phyloP scores from a whole-genome alignment of 306 rosid species.

The Gastrolobium bilobum region DNA sequence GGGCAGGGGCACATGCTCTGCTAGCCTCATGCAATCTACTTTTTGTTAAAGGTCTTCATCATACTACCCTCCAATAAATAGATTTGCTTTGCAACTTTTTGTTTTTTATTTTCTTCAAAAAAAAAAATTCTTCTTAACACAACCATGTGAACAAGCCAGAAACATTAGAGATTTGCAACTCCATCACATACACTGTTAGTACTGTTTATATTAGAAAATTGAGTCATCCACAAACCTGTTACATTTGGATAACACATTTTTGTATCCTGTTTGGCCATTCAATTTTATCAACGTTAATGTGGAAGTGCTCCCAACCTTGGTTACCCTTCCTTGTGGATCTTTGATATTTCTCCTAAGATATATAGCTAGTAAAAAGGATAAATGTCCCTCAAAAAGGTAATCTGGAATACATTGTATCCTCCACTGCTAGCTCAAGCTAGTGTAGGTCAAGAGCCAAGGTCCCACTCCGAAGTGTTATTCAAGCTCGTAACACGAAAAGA shows the following conservation, averaged over 20 bases:
- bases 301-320: constrained; percentile 50
- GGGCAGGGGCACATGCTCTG: constrained; percentile 9
- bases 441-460: constrained; percentile 28
- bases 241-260: constrained; percentile 22
- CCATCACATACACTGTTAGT: constrained; percentile 1
- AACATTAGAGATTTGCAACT: constrained; percentile 25
- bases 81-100: constrained; percentile 13
- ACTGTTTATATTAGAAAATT: constrained; percentile 52
- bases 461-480: constrained; percentile 46
- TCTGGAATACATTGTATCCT: constrained; percentile 9
- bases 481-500: constrained; percentile 46
- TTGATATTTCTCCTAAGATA: too few relatives aligned
- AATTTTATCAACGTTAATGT: constrained; percentile 35
- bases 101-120: too few relatives aligned
- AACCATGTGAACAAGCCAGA: constrained; percentile 25
- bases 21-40: constrained; percentile 34
- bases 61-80: constrained; percentile 32
- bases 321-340: constrained; percentile 14
- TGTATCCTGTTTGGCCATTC: constrained; percentile 7
- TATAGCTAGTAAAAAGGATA: constrained; percentile 11
- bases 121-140: neutral
- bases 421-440: constrained; percentile 27
- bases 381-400: constrained; percentile 20
- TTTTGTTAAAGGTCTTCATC: constrained; percentile 25
- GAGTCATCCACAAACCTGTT: constrained; percentile 45